Evolutionary conservation across 2,329 filamentous ascomycete genomes (phyloP), one percentile per base, ranked within the genome.

Genomic region (Aspergillus latus): DNA sequence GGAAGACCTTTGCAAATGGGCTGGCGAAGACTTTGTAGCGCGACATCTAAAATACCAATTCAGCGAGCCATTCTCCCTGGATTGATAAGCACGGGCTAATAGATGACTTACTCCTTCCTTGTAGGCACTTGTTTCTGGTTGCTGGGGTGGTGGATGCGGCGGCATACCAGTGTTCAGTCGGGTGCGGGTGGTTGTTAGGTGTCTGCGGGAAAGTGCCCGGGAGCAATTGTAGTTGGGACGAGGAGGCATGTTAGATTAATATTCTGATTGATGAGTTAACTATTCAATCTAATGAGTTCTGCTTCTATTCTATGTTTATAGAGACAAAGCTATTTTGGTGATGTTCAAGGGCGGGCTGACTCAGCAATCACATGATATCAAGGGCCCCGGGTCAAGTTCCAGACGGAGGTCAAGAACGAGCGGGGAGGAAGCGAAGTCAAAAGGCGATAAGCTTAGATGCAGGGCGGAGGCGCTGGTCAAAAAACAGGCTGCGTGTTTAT

Each of bases 1-100:
- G 70, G 53, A 80, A 78, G 57, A 78, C 75, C 60, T 80, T 80
- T 58, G 72, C 71, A 49, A 80, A 74, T 8, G 78, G 76, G 34
- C 76, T 67, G 5, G 66, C 69, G 56, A 78, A 76, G 39, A 66
- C 58, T 39, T 69, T 69, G 60, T 76, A 76, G n/a, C 68, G 71
- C 10, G 70, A 65, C 59, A 74, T 66, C 76, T 78, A 29, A 13
- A 4, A 26, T 5, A 13, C 21, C 16, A 49, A 8, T 6, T 50
- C 9, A 32, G 21, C 10, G 10, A 11, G 16, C 1, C 6, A 4
- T 40, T 1, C 7, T 40, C 11, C 34, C 8, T 5, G 8, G 29
- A 26, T 9, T 15, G 21, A 10, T 9, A 9, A 15, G 29, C 40
- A 32, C 5, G n/a, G 16, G 6, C 40, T 15, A 15, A 15, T 13